Evolutionary conservation across 2,329 filamentous ascomycete genomes (phyloP).

Genomic region (Phialophora chinensis): DNA sequence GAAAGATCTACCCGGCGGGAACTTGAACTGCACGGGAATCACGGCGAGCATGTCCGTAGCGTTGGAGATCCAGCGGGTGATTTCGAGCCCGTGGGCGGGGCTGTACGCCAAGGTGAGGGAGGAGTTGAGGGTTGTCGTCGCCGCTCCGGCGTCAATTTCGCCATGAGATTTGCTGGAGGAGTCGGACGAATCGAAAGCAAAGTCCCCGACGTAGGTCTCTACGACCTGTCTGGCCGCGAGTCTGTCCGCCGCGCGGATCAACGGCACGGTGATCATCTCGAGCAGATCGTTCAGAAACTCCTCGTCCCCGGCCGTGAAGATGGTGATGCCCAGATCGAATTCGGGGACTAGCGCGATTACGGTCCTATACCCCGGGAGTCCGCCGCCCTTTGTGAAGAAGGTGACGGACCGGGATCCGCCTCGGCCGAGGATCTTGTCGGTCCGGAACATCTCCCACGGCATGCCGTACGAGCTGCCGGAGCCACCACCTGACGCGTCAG

Average conservation of each 20-base stretch:
- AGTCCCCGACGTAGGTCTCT: slow-evolving; percentile 27
- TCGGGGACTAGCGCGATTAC: slow-evolving; percentile 51
- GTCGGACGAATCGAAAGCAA: background rate
- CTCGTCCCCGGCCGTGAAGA: slow-evolving; percentile 43
- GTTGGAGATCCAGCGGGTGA: slow-evolving; percentile 35
- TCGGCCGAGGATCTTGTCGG: slow-evolving; percentile 47
- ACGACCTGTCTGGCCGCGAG: slow-evolving; percentile 29
- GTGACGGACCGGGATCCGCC: slow-evolving; percentile 47
- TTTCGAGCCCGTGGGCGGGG: slow-evolving; percentile 32
- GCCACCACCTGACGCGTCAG: slow-evolving; percentile 45
- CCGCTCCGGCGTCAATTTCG: no score
- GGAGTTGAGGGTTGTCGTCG: slow-evolving; percentile 26
- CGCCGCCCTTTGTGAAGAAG: slow-evolving; percentile 54
- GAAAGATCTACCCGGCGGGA: background rate
- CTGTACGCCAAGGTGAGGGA: slow-evolving; percentile 35
- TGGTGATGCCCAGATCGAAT: slow-evolving; percentile 57
- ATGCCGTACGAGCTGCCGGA: slow-evolving; percentile 53
- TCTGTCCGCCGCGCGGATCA: slow-evolving; percentile 37
- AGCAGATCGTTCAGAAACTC: slow-evolving; percentile 23
- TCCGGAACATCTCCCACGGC: slow-evolving; percentile 57
- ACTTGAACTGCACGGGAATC: slow-evolving; percentile 21
- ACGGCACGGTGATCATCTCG: slow-evolving; percentile 32
- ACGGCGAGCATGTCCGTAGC: slow-evolving; percentile 30
- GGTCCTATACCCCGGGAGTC: slow-evolving; percentile 51
- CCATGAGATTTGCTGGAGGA: background rate